Evolutionary conservation across 2,329 filamentous ascomycete genomes (phyloP).

Genomic region (Xylariaceae sp.): DNA sequence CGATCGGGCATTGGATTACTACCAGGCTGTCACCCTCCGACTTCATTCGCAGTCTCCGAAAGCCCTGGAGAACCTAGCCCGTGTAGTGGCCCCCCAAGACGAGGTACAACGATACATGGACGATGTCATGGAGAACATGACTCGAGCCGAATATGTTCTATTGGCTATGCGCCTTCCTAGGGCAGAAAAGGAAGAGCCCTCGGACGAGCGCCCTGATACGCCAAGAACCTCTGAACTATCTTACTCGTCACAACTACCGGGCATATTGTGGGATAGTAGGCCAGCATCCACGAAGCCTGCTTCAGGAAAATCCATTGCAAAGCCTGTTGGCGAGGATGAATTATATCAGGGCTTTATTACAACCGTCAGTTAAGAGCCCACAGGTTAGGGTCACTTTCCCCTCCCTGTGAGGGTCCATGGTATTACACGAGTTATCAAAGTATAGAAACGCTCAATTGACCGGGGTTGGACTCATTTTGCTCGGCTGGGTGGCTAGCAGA

Average conservation of each 20-base stretch:
- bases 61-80: conserved; percentile 56
- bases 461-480: not conserved
- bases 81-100: conserved; percentile 59
- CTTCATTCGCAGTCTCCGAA: conserved; percentile 52
- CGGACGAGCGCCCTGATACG: conserved; percentile 30
- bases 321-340: conserved; percentile 40
- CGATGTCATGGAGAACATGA: conserved; percentile 65
- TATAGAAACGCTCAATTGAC: not conserved
- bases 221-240: conserved; percentile 27
- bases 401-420: not conserved
- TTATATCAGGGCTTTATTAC: conserved; percentile 46
- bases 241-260: conserved; percentile 22
- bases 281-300: conserved; percentile 14
- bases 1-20: conserved; percentile 65
- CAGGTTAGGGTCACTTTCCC: not conserved
- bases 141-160: conserved; percentile 62
- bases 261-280: conserved; percentile 37
- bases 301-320: conserved; percentile 25
- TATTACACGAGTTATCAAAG: not conserved
- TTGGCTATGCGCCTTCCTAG: conserved; percentile 63
- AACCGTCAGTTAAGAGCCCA: conserved; percentile 33
- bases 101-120: conserved; percentile 66
- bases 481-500: not conserved
- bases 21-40: conserved; percentile 67
- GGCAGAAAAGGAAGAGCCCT: conserved; percentile 35